These are phyloP conservation scores for Bipolaris cookei DNA, from an alignment of 2,329 filamentous ascomycete genomes.

Conservation along the genomic window DNA sequence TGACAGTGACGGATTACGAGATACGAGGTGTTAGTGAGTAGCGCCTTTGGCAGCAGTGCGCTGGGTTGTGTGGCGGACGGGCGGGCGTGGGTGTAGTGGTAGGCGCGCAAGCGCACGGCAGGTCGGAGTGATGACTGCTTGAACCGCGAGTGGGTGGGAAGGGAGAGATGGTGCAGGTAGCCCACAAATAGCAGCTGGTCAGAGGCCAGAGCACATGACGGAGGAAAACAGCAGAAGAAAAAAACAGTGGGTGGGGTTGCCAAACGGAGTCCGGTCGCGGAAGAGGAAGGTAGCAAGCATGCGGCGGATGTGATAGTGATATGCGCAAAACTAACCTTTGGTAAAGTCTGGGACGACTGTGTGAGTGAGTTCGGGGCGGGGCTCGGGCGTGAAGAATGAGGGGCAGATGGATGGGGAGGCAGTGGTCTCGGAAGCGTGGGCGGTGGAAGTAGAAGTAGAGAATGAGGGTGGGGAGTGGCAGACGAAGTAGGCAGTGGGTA, in stretches of 20 bases:
- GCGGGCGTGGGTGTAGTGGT: neutral
- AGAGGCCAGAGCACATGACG: slow-evolving; percentile 8
- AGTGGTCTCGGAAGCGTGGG: slow-evolving; percentile 11
- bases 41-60: slow-evolving; percentile 5
- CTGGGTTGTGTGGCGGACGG: slow-evolving; percentile 1
- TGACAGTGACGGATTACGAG: neutral
- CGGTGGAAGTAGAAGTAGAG: slow-evolving; percentile 14
- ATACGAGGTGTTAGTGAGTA: neutral
- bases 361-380: slow-evolving; percentile 10
- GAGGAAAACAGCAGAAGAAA: slow-evolving; percentile 3
- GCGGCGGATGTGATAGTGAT: slow-evolving; percentile 18
- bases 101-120: slow-evolving; percentile 6
- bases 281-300: slow-evolving; percentile 20
- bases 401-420: slow-evolving; percentile 11
- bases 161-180: slow-evolving; percentile 3
- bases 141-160: slow-evolving; percentile 2
- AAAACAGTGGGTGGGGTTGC: slow-evolving; percentile 14
- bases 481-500: slow-evolving; percentile 6
- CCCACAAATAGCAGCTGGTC: slow-evolving; percentile 4
- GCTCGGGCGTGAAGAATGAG: slow-evolving; percentile 1
- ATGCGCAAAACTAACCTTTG: slow-evolving; percentile 38
- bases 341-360: slow-evolving; percentile 20
- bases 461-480: slow-evolving; percentile 22
- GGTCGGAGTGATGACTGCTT: slow-evolving; percentile 8
- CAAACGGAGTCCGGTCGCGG: slow-evolving; percentile 21